Percentiles rank a stretch among this genome's conserved stretches.
These are phyloP conservation scores for Hypoxylon sp. DNA, from an alignment of 2,329 filamentous ascomycete genomes.

Conservation along the genomic window DNA sequence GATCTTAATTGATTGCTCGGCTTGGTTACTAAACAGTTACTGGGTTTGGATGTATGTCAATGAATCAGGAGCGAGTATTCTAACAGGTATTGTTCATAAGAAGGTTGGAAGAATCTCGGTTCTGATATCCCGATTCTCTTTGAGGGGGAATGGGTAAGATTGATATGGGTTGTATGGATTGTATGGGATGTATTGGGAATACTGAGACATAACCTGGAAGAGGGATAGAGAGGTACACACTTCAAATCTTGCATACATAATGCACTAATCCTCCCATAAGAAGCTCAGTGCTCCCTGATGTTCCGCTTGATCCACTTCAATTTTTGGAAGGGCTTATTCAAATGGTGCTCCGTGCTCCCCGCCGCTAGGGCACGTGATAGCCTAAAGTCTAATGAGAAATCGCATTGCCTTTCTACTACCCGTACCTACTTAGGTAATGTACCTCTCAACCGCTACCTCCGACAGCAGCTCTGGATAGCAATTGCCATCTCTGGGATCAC, in stretches of 20 bases:
- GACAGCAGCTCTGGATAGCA: neutral
- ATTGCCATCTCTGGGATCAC: neutral
- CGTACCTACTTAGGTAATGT: no score
- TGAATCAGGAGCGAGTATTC: conserved; percentile 16
- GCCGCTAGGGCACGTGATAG: conserved; percentile 37
- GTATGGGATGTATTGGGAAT: conserved; percentile 7
- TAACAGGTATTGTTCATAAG: conserved; percentile 7
- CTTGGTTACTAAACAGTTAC: conserved; percentile 8
- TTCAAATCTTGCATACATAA: conserved; percentile 31
- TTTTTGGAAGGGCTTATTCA: conserved; percentile 27
- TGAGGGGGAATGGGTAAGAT: conserved; percentile 35
- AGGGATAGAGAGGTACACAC: conserved; percentile 25
- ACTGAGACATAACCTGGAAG: conserved; percentile 43
- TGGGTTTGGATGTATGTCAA: conserved; percentile 25
- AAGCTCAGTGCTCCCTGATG: conserved; percentile 33
- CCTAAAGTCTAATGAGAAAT: conserved; percentile 24
- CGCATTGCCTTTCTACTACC: no score
- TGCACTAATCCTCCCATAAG: conserved; percentile 13
- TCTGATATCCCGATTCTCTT: conserved; percentile 27
- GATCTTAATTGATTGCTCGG: conserved; percentile 28
- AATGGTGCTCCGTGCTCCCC: conserved; percentile 31
- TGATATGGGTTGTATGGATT: conserved; percentile 26
- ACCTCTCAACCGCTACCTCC: neutral
- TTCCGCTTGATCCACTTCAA: conserved; percentile 34
- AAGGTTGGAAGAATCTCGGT: conserved; percentile 21